A percentile compares a stretch with the other conserved stretches of the same genome.
These are phyloP conservation scores for Cytidiella melzeri DNA, from an alignment of 768 basidiomycete genomes.

Conservation along the genomic window DNA sequence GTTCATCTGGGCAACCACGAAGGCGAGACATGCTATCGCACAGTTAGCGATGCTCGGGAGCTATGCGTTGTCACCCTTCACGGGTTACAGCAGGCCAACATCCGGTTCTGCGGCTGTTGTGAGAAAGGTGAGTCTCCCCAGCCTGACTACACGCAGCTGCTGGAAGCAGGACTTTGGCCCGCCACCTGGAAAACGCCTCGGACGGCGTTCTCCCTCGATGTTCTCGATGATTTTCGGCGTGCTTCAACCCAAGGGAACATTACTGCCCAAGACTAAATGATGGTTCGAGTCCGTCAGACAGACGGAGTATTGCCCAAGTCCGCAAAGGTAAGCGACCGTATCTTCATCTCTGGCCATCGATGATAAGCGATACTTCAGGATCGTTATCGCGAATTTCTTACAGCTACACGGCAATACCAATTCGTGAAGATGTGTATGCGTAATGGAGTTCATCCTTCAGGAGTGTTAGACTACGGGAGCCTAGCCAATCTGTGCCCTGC, in stretches of 20 bases:
- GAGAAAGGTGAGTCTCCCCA: neutral
- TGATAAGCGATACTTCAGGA: constrained; percentile 4
- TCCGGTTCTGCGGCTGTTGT: neutral
- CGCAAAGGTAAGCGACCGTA: neutral
- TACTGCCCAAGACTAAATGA: neutral
- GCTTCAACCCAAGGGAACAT: neutral
- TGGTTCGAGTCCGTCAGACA: no score
- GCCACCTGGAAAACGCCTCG: neutral
- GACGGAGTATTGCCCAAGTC: no score
- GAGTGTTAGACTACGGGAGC: neutral
- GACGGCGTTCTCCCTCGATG: neutral
- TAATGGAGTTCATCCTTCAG: neutral
- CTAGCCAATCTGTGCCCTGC: constrained; percentile 12
- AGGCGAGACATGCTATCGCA: neutral
- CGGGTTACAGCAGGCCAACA: neutral
- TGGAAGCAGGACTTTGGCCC: neutral
- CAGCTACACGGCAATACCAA: constrained; percentile 1
- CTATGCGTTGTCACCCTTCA: neutral
- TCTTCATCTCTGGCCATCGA: neutral
- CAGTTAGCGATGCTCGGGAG: neutral
- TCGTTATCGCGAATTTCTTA: constrained; percentile 12
- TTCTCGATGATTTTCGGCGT: neutral
- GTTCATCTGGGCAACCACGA: neutral
- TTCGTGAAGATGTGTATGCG: neutral
- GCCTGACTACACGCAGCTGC: neutral